These are phyloP conservation scores for Avena atlantica DNA, from an alignment of 176 grass and related monocot genomes.

Conservation along the genomic window DNA sequence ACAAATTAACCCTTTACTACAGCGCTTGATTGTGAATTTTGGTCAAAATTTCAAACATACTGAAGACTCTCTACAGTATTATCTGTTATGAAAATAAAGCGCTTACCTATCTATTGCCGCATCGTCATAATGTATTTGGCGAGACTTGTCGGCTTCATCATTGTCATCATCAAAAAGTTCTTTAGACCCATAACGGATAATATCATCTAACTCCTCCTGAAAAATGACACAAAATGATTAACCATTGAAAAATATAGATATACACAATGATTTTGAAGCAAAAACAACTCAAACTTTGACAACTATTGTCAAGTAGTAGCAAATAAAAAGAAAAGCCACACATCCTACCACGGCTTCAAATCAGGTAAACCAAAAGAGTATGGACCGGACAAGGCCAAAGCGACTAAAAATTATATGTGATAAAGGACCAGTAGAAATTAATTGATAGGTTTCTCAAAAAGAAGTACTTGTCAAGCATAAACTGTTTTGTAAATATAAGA, in stretches of 20 bases:
- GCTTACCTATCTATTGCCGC: slow-evolving; percentile 86
- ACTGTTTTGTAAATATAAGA: slow-evolving; percentile 8
- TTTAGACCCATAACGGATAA: slow-evolving; percentile 98
- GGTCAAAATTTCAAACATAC: slow-evolving; percentile 23
- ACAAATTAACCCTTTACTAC: background rate
- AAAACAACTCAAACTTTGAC: background rate
- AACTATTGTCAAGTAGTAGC: slow-evolving; percentile 21
- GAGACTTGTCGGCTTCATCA: slow-evolving; percentile 86
- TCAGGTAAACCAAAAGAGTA: slow-evolving; percentile 22
- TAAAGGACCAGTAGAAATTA: slow-evolving; percentile 5
- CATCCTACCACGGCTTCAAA: slow-evolving; percentile 23
- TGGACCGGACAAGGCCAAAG: background rate
- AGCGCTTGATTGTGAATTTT: slow-evolving; percentile 14
- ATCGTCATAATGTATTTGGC: slow-evolving; percentile 98
- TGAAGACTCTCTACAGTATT: slow-evolving; percentile 6
- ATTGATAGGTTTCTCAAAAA: slow-evolving; percentile 9
- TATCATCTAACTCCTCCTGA: slow-evolving; percentile 98
- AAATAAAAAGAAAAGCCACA: slow-evolving; percentile 9
- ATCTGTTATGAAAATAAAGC: slow-evolving; percentile 14
- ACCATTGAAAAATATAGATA: slow-evolving; percentile 25
- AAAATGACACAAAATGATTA: slow-evolving; percentile 29
- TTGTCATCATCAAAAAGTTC: slow-evolving; percentile 97
- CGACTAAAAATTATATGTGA: slow-evolving; percentile 4
- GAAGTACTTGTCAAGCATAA: slow-evolving; percentile 7
- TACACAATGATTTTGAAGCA: slow-evolving; percentile 36